phyloP scores from a whole-genome alignment of 2,329 filamentous ascomycete species.

The Penicillium sp. region DNA sequence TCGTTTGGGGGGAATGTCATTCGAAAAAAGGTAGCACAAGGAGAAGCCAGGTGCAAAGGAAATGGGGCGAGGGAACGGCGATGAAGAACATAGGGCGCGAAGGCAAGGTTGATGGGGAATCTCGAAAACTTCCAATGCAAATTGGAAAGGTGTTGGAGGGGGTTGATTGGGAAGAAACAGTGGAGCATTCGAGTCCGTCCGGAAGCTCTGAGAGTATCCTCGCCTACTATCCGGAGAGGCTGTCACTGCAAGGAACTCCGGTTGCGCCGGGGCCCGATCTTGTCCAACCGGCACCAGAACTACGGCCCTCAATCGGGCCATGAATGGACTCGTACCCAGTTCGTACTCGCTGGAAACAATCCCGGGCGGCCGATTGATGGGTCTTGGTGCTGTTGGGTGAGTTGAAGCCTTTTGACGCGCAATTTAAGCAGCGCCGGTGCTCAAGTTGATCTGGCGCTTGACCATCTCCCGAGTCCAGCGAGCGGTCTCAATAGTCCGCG shows the following conservation, averaged over 20 bases:
- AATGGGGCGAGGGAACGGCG: conserved; percentile 4
- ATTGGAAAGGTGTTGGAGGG: no score
- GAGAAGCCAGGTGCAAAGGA: conserved; percentile 12
- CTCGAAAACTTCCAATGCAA: no score
- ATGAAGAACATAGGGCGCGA: conserved; percentile 4
- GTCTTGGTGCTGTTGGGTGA: conserved; percentile 3
- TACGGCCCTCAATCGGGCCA: neutral
- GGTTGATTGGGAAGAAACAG: no score
- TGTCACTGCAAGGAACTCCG: conserved; percentile 2
- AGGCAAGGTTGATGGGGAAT: conserved; percentile 2
- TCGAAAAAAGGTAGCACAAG: conserved; percentile 5
- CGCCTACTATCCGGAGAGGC: conserved; percentile 1
- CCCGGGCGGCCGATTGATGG: neutral
- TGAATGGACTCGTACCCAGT: no score
- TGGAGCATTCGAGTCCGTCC: neutral
- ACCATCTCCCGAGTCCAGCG: conserved; percentile 97
- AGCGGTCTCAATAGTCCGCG: conserved; percentile 87
- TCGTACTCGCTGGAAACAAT: no score
- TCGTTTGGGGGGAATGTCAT: neutral
- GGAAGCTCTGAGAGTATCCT: conserved; percentile 1
- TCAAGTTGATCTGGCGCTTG: conserved; percentile 68
- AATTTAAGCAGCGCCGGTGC: conserved; percentile 41
- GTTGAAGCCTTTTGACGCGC: conserved; percentile 4
- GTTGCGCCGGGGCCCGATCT: conserved; percentile 2
- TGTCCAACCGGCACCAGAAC: neutral